phyloP scores from a whole-genome alignment of 2,329 filamentous ascomycete genomes.

The Fusarium praegraminearum region DNA sequence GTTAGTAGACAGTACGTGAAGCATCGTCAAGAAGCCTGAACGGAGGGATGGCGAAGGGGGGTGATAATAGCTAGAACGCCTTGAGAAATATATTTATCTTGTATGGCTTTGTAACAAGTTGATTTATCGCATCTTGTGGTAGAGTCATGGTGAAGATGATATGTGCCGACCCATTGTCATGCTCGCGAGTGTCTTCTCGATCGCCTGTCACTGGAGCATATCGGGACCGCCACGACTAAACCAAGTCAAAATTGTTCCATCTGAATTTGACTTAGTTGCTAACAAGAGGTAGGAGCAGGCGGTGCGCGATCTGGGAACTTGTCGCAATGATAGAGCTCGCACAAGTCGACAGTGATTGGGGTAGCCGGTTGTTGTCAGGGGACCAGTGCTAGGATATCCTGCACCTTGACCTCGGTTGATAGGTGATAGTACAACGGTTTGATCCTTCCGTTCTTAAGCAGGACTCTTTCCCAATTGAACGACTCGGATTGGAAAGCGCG shows the following conservation, averaged over 20 bases:
- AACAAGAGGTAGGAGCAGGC: not conserved
- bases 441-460: not conserved
- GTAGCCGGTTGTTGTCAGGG: too few species aligned
- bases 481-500: not conserved
- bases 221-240: not conserved
- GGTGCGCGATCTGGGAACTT: not conserved
- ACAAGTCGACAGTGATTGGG: not conserved
- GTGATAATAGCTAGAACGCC: not conserved
- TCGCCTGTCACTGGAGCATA: not conserved
- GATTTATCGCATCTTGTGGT: accelerated
- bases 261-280: not conserved
- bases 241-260: not conserved
- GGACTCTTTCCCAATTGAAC: not conserved
- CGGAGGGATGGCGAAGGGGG: not conserved
- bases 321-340: too few species aligned
- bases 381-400: too few species aligned
- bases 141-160: not conserved
- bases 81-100: not conserved
- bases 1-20: not conserved
- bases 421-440: too few species aligned
- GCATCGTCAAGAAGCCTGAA: not conserved
- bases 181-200: not conserved
- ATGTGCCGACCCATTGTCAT: not conserved
- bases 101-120: not conserved
- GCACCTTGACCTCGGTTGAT: too few species aligned